Evolutionary conservation across 202 grass and related monocot genomes (phyloP).

Genomic region (Carex arenaria): DNA sequence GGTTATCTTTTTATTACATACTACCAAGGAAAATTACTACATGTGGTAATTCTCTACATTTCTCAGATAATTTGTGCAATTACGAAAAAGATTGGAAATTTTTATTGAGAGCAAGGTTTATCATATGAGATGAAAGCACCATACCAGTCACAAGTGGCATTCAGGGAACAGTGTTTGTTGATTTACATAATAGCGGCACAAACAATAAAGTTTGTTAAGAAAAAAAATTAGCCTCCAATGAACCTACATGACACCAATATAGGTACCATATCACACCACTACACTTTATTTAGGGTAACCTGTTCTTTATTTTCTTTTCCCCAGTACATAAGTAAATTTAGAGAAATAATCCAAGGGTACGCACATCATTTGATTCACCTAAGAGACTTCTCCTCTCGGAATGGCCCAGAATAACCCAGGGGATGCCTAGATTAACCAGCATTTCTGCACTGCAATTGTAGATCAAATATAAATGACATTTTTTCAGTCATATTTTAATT

Average conservation of each 20-base stretch:
- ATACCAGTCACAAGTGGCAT: not conserved
- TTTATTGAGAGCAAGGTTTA: not conserved
- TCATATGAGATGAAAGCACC: not conserved
- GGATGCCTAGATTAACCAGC: conserved; percentile 64
- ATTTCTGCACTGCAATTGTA: conserved; percentile 60
- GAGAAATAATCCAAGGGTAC: conserved; percentile 5
- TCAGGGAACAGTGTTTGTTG: not conserved
- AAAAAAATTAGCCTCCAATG: not conserved
- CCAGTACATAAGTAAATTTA: not conserved
- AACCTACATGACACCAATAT: not conserved
- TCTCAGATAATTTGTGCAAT: conserved; percentile 1
- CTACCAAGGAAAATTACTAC: not conserved
- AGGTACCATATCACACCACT: not conserved
- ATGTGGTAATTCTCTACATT: not conserved
- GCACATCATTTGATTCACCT: conserved; percentile 61
- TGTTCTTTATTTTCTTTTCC: not conserved
- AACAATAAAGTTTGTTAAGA: not conserved
- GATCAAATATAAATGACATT: conserved; percentile 14
- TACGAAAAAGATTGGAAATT: not conserved
- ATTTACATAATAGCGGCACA: not conserved
- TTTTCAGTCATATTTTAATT: not conserved
- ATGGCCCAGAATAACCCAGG: conserved; percentile 81
- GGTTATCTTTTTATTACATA: not conserved
- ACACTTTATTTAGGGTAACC: not conserved
- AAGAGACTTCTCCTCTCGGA: conserved; percentile 67